Conservation (phyloP, 148 eudicot species). For the Camellia japonica region DNA sequence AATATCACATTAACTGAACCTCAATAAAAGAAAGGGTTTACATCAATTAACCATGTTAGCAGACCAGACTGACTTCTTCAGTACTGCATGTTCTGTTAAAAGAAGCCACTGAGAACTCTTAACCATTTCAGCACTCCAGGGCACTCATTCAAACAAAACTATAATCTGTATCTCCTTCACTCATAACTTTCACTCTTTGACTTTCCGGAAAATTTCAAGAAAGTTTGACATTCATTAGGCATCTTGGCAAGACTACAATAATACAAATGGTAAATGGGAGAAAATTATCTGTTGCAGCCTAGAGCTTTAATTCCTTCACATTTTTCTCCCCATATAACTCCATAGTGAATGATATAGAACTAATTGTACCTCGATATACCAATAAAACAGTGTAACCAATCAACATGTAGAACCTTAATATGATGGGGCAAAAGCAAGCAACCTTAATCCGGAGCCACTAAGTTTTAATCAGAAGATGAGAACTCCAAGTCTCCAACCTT, state of each 20-base stretch:
- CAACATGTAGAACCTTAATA: neutral
- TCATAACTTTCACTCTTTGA: neutral
- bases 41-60: too few relatives aligned
- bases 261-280: neutral
- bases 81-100: too few relatives aligned
- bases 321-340: neutral
- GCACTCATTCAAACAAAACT: neutral
- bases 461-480: neutral
- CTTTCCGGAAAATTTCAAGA: neutral
- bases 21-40: neutral
- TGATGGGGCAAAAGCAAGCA: neutral
- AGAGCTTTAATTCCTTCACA: neutral
- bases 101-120: neutral
- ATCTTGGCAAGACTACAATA: neutral
- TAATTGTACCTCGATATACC: neutral
- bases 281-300: neutral
- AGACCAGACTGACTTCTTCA: neutral
- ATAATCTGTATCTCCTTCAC: neutral
- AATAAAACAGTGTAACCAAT: neutral
- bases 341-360: neutral
- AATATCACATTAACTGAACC: neutral
- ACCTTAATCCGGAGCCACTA: neutral
- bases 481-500: conserved; percentile 7
- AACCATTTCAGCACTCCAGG: neutral
- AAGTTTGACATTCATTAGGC: neutral